Conservation (phyloP, 768 basidiomycete genomes). For the Lactarius trivialis region DNA sequence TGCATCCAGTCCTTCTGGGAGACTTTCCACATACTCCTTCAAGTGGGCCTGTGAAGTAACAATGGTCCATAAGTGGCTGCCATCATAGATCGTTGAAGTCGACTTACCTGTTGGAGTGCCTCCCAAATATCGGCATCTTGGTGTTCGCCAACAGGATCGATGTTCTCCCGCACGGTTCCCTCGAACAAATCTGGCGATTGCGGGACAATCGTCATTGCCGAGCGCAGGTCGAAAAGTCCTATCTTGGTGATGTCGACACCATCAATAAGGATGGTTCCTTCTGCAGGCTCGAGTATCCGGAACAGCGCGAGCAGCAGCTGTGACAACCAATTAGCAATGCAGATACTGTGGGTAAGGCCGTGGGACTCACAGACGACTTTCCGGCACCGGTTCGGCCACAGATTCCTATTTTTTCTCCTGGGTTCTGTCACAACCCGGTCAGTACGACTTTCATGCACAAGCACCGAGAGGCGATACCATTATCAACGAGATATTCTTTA, state of each 20-base stretch:
- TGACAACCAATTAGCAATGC: slow-evolving; percentile 1
- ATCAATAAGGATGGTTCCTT: slow-evolving; percentile 66
- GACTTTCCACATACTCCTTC: slow-evolving; percentile 58
- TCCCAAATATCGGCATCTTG: slow-evolving; percentile 82
- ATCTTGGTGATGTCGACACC: slow-evolving; percentile 69
- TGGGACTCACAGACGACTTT: slow-evolving; percentile 61
- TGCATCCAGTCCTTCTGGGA: slow-evolving; percentile 66
- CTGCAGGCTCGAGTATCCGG: slow-evolving; percentile 65
- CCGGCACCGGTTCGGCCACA: slow-evolving; percentile 78
- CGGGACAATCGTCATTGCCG: slow-evolving; percentile 59
- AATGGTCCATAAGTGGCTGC: neutral
- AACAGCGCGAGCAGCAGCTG: slow-evolving; percentile 66
- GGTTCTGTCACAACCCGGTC: slow-evolving; percentile 37
- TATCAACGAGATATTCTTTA: slow-evolving; percentile 66
- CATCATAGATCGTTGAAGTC: slow-evolving; percentile 24
- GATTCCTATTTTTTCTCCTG: slow-evolving; percentile 86
- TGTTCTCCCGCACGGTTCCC: slow-evolving; percentile 76
- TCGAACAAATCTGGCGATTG: slow-evolving; percentile 42
- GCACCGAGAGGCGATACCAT: slow-evolving; percentile 41
- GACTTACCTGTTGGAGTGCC: slow-evolving; percentile 58
- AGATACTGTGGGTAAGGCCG: neutral
- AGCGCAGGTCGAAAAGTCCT: slow-evolving; percentile 70
- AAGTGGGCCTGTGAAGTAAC: slow-evolving; percentile 46
- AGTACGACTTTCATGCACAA: neutral
- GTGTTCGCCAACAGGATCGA: slow-evolving; percentile 75